These are phyloP conservation scores for Colletotrichum incanum DNA, from an alignment of 2,329 filamentous ascomycete species.

Conservation along the genomic window DNA sequence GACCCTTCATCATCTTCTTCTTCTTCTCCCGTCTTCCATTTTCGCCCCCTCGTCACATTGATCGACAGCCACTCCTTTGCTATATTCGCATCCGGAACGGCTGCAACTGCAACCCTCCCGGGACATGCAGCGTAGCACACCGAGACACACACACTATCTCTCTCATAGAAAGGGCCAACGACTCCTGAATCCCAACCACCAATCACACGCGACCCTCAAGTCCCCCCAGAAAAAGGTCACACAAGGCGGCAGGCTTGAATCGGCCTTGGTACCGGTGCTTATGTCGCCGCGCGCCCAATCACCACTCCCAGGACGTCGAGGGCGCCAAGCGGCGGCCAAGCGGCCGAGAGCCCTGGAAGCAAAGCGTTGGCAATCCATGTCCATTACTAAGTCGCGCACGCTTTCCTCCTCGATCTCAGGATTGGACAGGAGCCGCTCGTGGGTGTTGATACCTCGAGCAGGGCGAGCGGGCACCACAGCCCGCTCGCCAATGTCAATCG, in stretches of 20 bases:
- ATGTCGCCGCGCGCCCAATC: neutral
- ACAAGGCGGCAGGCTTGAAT: neutral
- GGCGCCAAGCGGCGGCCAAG: constrained; percentile 1
- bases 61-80: constrained; percentile 8
- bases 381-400: neutral
- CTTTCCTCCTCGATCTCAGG: neutral
- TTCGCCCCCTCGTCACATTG: neutral
- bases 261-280: neutral
- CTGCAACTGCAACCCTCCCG: constrained; percentile 12
- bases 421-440: neutral
- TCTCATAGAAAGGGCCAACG: constrained; percentile 1
- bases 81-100: constrained; percentile 18
- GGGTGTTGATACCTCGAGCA: neutral
- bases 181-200: neutral
- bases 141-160: neutral
- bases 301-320: neutral
- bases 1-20: neutral
- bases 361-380: neutral
- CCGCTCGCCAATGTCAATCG: neutral
- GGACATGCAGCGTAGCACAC: constrained; percentile 1
- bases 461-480: neutral
- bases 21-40: constrained; percentile 6
- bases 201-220: neutral
- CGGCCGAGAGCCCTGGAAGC: neutral
- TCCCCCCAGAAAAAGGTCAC: neutral